phyloP scores from a whole-genome alignment of 208 protist genomes.

The Trypanosoma vivax region DNA sequence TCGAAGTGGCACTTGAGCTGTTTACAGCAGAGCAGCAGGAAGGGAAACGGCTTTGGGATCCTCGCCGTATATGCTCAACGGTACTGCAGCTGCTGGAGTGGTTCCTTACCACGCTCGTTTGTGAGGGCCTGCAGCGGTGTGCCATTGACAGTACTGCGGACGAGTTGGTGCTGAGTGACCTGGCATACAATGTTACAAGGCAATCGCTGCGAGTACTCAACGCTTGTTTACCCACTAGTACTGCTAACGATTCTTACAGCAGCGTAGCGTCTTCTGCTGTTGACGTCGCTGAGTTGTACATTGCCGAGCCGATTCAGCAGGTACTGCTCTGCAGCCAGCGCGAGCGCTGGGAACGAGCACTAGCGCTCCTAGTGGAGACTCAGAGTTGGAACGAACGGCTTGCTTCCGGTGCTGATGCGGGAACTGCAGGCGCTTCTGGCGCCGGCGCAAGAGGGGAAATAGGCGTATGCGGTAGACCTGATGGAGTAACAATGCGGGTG shows the following conservation, averaged over 20 bases:
- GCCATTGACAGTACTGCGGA: constrained; percentile 6
- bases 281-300: background rate
- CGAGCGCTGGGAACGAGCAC: constrained; percentile 13
- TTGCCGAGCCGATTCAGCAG: constrained; percentile 13
- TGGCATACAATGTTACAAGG: constrained; percentile 8
- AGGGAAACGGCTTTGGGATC: background rate
- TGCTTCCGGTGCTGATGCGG: background rate
- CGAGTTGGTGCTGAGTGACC: constrained; percentile 14
- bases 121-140: constrained; percentile 6
- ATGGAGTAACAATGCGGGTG: background rate
- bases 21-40: too few relatives aligned
- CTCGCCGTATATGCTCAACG: background rate
- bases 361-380: constrained; percentile 6
- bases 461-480: background rate
- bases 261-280: background rate
- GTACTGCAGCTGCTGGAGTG: constrained; percentile 1
- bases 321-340: constrained; percentile 29
- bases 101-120: constrained; percentile 9
- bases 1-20: constrained; percentile 10
- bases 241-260: background rate
- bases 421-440: background rate
- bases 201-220: constrained; percentile 7
- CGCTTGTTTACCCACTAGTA: background rate
- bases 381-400: constrained; percentile 17
- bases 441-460: background rate